Evolutionary conservation across 139 green algal species (phyloP), one percentile per base, ranked within the genome.

Genomic region (Chlorella ohadii): DNA sequence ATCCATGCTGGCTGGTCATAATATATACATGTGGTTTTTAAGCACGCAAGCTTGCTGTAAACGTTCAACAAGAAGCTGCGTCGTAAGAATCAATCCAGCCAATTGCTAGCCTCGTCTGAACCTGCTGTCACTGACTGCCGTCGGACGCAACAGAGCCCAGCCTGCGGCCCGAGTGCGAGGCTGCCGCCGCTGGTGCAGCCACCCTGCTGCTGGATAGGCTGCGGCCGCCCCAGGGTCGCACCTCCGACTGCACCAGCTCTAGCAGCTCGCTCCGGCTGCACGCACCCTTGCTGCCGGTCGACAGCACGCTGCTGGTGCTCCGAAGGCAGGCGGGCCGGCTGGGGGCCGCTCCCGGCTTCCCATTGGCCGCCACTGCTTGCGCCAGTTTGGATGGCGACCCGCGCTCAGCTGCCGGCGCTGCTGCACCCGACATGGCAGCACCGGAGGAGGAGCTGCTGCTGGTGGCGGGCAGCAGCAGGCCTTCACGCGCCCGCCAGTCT

Each of bases 401-500:
- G 9, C 9, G 64, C 27, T n/a, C 28, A 71, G 19, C 66, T 73
- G 66, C 9, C 33, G 34, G 33, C n/a, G 31, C 25, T 72, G 15
- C 39, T 31, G 59, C 44, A 55, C 44, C 44, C 44, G 59, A 20
- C 16, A 2, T 2, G 59, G 2, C 5, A 9, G 59, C 22, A 9
- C 23, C 59, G 9, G 23, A 9, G 59, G 59, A 34, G 34, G 20
- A 39, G 66, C 34, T 73, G 66, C 31, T 36, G 74, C 55, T 55
- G 44, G 44, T 79, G 72, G 55, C 74, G 55, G 55, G 36, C 61
- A 83, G 63, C 39, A 64, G n/a, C 39, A 83, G 61, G 16, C 78
- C 78, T n/a, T 73, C 39, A 12, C 20, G n/a, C 6, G 61, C 78
- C 22, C 34, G 39, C 78, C 78, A 83, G 38, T 74, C 78, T 31